Evolutionary conservation across 23 red algal genomes (phyloP).

Genomic region (Gracilaria gracilis): DNA sequence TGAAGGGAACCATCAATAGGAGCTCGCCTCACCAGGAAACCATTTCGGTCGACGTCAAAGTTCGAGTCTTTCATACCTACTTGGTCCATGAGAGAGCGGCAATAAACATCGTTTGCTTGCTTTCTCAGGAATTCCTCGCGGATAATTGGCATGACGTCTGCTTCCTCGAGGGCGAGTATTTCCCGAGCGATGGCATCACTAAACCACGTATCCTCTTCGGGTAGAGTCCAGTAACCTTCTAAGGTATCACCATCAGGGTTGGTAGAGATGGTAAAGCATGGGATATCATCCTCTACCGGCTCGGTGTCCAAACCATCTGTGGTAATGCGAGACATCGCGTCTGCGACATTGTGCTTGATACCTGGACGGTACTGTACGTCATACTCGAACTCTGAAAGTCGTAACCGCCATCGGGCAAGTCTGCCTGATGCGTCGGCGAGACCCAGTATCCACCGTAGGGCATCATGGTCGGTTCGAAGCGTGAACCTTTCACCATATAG

Average conservation of each 20-base stretch:
- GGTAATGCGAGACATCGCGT: neutral
- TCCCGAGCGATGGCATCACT: neutral
- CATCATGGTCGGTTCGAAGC: slow-evolving; percentile 38
- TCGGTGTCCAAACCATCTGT: slow-evolving; percentile 22
- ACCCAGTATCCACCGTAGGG: slow-evolving; percentile 35
- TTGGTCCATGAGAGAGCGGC: neutral
- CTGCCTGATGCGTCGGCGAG: slow-evolving; percentile 1
- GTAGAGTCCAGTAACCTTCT: neutral
- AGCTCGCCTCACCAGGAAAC: neutral
- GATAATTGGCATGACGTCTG: slow-evolving; percentile 10
- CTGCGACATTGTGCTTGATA: slow-evolving; percentile 33
- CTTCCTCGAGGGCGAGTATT: slow-evolving; percentile 9
- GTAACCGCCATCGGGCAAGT: slow-evolving; percentile 48
- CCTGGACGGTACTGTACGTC: slow-evolving; percentile 45
- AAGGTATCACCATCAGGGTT: neutral
- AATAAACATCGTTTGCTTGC: slow-evolving; percentile 17
- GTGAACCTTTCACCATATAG: slow-evolving; percentile 30
- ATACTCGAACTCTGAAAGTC: slow-evolving; percentile 32
- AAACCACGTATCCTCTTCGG: neutral
- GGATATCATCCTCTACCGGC: slow-evolving; percentile 35
- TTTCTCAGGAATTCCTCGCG: slow-evolving; percentile 16
- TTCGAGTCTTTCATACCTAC: slow-evolving; percentile 19
- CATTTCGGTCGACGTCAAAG: neutral
- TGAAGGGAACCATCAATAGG: slow-evolving; percentile 22
- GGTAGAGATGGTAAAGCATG: slow-evolving; percentile 15